phyloP scores from a whole-genome alignment of 306 rosid species.

The Citrullus amarus region DNA sequence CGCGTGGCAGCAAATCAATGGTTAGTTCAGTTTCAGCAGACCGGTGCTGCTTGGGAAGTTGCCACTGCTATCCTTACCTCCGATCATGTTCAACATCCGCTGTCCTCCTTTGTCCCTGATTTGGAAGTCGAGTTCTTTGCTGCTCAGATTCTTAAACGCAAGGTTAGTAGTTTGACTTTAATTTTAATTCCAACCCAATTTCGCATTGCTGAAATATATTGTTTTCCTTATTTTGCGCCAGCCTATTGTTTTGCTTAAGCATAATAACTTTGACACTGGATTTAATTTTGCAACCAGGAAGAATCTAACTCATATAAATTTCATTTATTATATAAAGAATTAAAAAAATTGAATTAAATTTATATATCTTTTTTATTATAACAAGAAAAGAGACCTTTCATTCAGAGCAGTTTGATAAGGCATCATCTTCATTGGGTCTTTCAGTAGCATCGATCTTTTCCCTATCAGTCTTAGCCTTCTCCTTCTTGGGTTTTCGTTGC shows the following conservation, averaged over 20 bases:
- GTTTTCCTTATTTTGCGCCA: background rate
- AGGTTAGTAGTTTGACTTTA: conserved; percentile 24
- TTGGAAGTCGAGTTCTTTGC: conserved; percentile 93
- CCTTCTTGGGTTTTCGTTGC: background rate
- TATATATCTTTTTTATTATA: background rate
- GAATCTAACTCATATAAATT: background rate
- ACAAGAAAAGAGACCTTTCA: background rate
- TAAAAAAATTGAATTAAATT: background rate
- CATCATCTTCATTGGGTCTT: background rate
- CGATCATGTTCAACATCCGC: conserved; percentile 24
- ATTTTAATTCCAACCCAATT: background rate
- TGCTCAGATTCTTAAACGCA: conserved; percentile 94
- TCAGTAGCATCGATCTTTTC: background rate
- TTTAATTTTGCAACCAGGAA: background rate
- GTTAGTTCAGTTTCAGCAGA: conserved; percentile 94
- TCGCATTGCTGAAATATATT: background rate
- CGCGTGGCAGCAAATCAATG: conserved; percentile 99
- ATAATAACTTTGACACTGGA: background rate
- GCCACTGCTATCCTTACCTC: conserved; percentile 84
- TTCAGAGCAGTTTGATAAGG: background rate
- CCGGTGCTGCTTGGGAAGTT: conserved; percentile 93
- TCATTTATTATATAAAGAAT: background rate
- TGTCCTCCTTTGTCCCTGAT: conserved; percentile 30
- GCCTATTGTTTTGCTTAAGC: background rate
- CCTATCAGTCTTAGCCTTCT: background rate